Evolutionary conservation across 164 flowering plant species (phyloP).

Genomic region (grape (Vitis vinifera)): ASM3070453v1 NC_081818.1:4777001-4777500

Average conservation of each 20-base stretch:
- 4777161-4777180: background rate
- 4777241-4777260: background rate
- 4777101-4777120: too few species aligned
- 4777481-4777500: too few species aligned
- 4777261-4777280: conserved; percentile 3
- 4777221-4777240: background rate
- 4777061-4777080: too few species aligned
- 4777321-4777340: background rate
- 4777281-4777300: background rate
- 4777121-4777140: too few species aligned
- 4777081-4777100: too few species aligned
- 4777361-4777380: background rate
- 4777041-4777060: too few species aligned
- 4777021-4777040: too few species aligned
- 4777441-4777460: background rate
- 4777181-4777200: background rate
- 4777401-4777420: background rate
- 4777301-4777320: background rate
- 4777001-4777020: too few species aligned
- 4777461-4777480: background rate
- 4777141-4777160: too few species aligned
- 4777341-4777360: background rate
- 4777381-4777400: background rate
- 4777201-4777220: background rate
- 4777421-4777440: background rate